These are phyloP conservation scores for Zymoseptoria ardabiliae DNA, from an alignment of 2,329 filamentous ascomycete genomes.

Conservation along the genomic window DNA sequence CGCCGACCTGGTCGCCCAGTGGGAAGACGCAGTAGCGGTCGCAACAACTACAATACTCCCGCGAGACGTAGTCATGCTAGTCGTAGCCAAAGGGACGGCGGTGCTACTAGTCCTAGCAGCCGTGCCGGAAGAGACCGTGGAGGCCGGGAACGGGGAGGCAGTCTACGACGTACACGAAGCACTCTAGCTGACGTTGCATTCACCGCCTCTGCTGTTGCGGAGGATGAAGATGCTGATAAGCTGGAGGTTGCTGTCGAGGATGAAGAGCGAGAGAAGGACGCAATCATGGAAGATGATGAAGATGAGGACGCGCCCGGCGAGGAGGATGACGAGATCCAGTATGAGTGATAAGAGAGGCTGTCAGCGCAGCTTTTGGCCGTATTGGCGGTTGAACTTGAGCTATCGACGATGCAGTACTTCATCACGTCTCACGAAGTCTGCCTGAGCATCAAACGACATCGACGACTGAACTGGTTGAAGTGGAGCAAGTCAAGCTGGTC, in stretches of 20 bases:
- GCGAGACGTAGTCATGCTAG: conserved; percentile 11
- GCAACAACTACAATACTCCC: conserved; percentile 20
- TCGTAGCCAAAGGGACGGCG: background rate
- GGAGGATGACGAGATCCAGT: conserved; percentile 24
- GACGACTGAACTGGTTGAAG: background rate
- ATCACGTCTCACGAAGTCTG: background rate
- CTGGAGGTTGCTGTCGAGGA: conserved; percentile 17
- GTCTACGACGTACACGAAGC: conserved; percentile 14
- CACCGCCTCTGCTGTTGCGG: conserved; percentile 11
- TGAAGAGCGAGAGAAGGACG: conserved; percentile 2
- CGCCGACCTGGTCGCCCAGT: conserved; percentile 27
- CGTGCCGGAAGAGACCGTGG: background rate
- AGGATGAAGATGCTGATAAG: conserved; percentile 19
- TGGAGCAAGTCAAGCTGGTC: background rate
- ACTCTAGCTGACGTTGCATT: background rate
- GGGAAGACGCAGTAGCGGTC: conserved; percentile 20
- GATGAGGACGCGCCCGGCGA: conserved; percentile 19
- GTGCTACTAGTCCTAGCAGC: background rate
- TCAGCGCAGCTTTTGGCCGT: background rate
- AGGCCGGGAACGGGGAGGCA: background rate
- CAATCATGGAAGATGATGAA: conserved; percentile 18
- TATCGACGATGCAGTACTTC: background rate
- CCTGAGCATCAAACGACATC: background rate
- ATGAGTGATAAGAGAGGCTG: conserved; percentile 14
- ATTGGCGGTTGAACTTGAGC: background rate